Evolutionary conservation across 371 early-diverging fungal species (phyloP).

Genomic region (Lichtheimia hyalospora): DNA sequence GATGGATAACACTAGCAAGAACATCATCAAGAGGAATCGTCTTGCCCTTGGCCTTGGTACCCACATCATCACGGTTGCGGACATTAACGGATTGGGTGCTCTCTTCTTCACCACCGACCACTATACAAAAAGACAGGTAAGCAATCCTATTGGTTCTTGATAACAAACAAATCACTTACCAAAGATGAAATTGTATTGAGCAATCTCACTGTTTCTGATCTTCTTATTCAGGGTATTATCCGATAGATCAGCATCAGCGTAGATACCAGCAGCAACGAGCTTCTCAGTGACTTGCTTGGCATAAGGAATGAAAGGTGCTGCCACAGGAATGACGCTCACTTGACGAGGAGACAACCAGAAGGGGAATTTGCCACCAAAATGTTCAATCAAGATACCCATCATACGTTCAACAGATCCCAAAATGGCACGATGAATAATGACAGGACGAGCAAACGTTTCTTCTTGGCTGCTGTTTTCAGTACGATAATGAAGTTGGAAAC

Average conservation of each 20-base stretch:
- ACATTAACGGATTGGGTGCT: slow-evolving; percentile 86
- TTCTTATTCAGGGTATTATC: slow-evolving; percentile 95
- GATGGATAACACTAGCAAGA: slow-evolving; percentile 54
- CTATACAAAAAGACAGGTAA: slow-evolving; percentile 45
- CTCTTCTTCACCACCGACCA: slow-evolving; percentile 96
- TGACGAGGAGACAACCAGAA: slow-evolving; percentile 99
- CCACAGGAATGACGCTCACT: slow-evolving; percentile 86
- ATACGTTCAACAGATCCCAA: slow-evolving; percentile 98
- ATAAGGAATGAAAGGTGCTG: slow-evolving; percentile 63
- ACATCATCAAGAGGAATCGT: slow-evolving; percentile 72
- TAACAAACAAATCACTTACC: slow-evolving; percentile 22
- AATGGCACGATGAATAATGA: slow-evolving; percentile 99
- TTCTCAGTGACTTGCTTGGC: slow-evolving; percentile 56
- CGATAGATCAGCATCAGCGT: slow-evolving; percentile 85
- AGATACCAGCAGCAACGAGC: slow-evolving; percentile 74
- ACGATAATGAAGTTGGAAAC: slow-evolving; percentile 92
- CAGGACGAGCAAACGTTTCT: slow-evolving; percentile 76
- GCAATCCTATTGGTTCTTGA: slow-evolving; percentile 20
- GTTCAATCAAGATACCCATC: slow-evolving; percentile 95
- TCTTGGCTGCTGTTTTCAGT: slow-evolving; percentile 53
- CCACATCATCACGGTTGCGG: slow-evolving; percentile 85
- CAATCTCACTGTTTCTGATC: slow-evolving; percentile 80
- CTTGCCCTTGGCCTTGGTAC: slow-evolving; percentile 80
- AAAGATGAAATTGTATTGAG: slow-evolving; percentile 90
- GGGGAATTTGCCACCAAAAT: slow-evolving; percentile 96